These are phyloP conservation scores for Xylariaceae sp. DNA, from an alignment of 2,329 filamentous ascomycete genomes.

Conservation along the genomic window DNA sequence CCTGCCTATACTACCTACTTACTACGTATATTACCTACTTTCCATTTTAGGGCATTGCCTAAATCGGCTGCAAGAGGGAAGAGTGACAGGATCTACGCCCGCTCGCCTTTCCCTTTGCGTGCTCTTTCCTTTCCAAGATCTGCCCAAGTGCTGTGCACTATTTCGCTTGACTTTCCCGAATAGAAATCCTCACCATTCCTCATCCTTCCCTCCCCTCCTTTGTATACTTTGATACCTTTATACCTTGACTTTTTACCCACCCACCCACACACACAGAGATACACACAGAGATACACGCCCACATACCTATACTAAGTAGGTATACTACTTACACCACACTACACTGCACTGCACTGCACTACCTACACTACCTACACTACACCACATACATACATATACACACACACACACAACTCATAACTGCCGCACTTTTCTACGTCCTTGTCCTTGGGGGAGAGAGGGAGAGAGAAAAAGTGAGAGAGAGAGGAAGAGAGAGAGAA, in stretches of 20 bases:
- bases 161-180: constrained; percentile 24
- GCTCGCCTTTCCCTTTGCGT: constrained; percentile 29
- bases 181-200: constrained; percentile 15
- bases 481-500: too few species aligned
- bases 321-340: too few species aligned
- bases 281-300: neutral
- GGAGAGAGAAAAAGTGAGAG: too few species aligned
- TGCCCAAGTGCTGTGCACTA: constrained; percentile 22
- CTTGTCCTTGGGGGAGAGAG: constrained; percentile 6
- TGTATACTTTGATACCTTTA: constrained; percentile 3
- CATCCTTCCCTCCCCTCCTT: too few species aligned
- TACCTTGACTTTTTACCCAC: neutral
- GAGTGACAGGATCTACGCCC: constrained; percentile 28
- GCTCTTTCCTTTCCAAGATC: constrained; percentile 28
- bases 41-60: constrained; percentile 38
- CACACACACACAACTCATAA: neutral
- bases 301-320: too few species aligned
- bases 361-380: neutral
- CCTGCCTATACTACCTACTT: too few species aligned
- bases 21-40: constrained; percentile 32
- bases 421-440: neutral
- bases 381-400: neutral
- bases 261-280: neutral
- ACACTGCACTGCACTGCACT: neutral
- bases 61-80: constrained; percentile 28